Evolutionary conservation across 2,329 filamentous ascomycete species (phyloP), one percentile per base, ranked within the genome.

Genomic region (Penicillium sp.): DNA sequence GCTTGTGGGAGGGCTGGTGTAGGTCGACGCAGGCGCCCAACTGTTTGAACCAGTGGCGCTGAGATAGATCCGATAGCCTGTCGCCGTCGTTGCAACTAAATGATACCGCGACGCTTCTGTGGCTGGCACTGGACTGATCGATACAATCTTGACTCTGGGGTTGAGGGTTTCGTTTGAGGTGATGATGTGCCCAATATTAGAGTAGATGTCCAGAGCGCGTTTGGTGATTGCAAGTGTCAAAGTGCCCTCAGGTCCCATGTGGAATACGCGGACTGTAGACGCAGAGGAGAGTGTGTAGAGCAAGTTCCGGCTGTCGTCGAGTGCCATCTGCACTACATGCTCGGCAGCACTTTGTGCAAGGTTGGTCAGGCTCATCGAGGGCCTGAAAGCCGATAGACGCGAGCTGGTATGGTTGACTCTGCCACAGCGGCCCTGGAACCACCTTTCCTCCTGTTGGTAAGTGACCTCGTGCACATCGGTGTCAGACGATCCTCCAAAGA

Each of bases 371-470:
- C 74, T 75, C 57, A 79, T 62, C 17, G 70, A 70, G 9, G 77
- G 77, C 25, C 73, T 69, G 53, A 78, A 77, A n/a, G 85, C 87
- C 55, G 83, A 82, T 80, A 90, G 88, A 35, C 89, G 87, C 4
- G 85, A 86, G 72, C 85, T 88, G 49, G 89, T 93, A 73, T 97
- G 94, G 71, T 96, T 96, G 62, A 93, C 87, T 76, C 93, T 96
- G 59, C 89, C 87, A 72, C 91, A 96, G 64, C 89, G 86, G 74
- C 87, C 92, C 53, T 90, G 89, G 72, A 99, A 99, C 94, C 94
- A 99, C 67, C 90, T 89, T 76, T 99, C 94, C 74, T 97, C 92
- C 70, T 96, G 92, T 75, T 97, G 93, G 73, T 99, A 99, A 66
- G 89, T 93, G 53, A 99, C 84, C 76, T 99, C 94, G 73, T 94